Percentiles rank a stretch among this genome's conserved stretches.
Conservation (phyloP, 768 basidiomycete genomes). For the Pulveroboletus ravenelii region DNA sequence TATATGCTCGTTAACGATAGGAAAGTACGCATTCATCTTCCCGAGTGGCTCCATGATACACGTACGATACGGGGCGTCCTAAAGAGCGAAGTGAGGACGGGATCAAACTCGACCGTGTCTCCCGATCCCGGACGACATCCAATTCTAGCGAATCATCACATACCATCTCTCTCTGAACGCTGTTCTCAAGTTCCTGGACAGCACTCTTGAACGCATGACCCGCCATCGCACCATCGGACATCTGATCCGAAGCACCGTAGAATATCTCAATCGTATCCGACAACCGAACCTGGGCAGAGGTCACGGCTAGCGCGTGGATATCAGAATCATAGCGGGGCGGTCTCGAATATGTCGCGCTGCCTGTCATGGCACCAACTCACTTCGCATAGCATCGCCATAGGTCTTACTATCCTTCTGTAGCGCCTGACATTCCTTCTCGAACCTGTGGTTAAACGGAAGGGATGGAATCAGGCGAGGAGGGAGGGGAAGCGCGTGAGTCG, state of each 20-base stretch:
- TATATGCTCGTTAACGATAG: constrained; percentile 90
- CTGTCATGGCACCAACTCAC: constrained; percentile 38
- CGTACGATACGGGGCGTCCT: constrained; percentile 94
- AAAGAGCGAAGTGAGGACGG: neutral
- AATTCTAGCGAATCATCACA: constrained; percentile 25
- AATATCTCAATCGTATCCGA: constrained; percentile 93
- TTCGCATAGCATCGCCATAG: constrained; percentile 92
- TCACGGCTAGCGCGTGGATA: constrained; percentile 64
- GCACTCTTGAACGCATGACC: constrained; percentile 94
- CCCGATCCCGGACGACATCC: neutral
- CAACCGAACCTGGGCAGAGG: constrained; percentile 84
- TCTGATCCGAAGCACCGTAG: constrained; percentile 79
- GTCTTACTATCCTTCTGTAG: constrained; percentile 95
- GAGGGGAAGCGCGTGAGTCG: neutral
- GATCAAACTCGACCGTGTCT: constrained; percentile 1
- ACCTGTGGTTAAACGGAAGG: constrained; percentile 41
- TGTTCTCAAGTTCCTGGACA: constrained; percentile 87
- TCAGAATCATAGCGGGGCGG: neutral
- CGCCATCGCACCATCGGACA: constrained; percentile 93
- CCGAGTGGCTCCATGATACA: constrained; percentile 94
- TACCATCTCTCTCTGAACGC: constrained; percentile 81
- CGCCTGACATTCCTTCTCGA: constrained; percentile 92
- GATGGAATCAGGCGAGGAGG: constrained; percentile 1
- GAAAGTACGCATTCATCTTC: constrained; percentile 95
- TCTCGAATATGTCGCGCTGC: neutral